Evolutionary conservation across 805 yeast genomes (phyloP).

Genomic region (Metschnikowia bowlesiae): DNA sequence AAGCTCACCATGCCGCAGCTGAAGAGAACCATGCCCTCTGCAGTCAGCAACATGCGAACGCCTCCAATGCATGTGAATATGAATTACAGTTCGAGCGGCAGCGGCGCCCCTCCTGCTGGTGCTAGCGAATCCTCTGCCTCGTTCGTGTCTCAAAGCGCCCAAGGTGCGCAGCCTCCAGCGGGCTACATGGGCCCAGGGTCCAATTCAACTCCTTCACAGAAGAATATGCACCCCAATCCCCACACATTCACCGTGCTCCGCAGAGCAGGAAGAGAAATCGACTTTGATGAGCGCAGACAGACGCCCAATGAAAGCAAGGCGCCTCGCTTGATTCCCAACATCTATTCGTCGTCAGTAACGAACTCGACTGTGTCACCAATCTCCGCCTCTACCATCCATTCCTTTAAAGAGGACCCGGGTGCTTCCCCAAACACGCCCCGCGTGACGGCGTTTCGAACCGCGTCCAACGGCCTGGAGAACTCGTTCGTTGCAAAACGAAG

Average conservation of each 20-base stretch:
- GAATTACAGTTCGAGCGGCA: not conserved
- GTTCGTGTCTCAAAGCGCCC: not conserved
- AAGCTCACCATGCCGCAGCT: constrained; percentile 16
- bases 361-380: constrained; percentile 28
- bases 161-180: not conserved
- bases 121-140: not conserved
- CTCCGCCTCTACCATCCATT: constrained; percentile 31
- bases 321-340: constrained; percentile 30
- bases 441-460: not conserved
- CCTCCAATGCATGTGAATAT: constrained; percentile 1
- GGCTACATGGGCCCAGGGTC: not conserved
- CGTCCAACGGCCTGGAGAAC: constrained; percentile 10
- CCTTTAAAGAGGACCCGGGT: constrained; percentile 21
- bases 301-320: constrained; percentile 60
- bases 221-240: not conserved
- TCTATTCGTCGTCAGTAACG: constrained; percentile 17
- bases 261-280: constrained; percentile 65
- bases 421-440: not conserved
- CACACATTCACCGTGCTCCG: constrained; percentile 62
- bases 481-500: constrained; percentile 61
- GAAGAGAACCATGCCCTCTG: constrained; percentile 4
- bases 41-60: constrained; percentile 5
- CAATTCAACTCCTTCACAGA: not conserved
- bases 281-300: constrained; percentile 72
- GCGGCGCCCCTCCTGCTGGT: not conserved